A percentile compares a stretch with the other conserved stretches of the same genome.
phyloP scores from a whole-genome alignment of 2,329 filamentous ascomycete species.

The Colletotrichum agaves region DNA sequence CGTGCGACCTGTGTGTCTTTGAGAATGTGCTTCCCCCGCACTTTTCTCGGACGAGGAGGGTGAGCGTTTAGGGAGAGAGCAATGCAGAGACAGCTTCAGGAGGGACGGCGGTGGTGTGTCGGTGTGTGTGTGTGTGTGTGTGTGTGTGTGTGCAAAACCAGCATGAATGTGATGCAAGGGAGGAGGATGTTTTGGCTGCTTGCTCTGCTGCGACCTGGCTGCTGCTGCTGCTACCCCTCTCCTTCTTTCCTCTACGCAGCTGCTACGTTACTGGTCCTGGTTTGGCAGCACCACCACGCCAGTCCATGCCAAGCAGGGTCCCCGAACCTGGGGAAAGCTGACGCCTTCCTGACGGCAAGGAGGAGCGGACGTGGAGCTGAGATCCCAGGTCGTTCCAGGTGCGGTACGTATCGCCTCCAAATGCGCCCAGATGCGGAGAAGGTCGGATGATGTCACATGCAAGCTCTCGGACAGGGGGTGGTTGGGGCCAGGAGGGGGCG shows the following conservation, averaged over 20 bases:
- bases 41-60: conserved; percentile 2
- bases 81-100: conserved; percentile 34
- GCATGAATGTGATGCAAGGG: conserved; percentile 32
- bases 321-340: conserved; percentile 36
- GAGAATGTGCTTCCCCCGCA: conserved; percentile 30
- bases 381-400: conserved; percentile 6
- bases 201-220: not conserved
- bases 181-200: conserved; percentile 19
- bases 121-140: conserved; percentile 12
- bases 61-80: conserved; percentile 9
- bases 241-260: not conserved
- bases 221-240: conserved; percentile 5
- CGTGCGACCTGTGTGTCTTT: conserved; percentile 30
- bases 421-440: conserved; percentile 37
- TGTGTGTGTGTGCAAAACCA: conserved; percentile 29
- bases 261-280: conserved; percentile 20
- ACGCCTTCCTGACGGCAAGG: conserved; percentile 20
- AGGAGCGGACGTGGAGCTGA: conserved; percentile 17
- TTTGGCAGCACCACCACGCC: conserved; percentile 31
- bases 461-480: conserved; percentile 12
- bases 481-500: not conserved
- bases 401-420: conserved; percentile 33
- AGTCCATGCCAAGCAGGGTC: conserved; percentile 16
- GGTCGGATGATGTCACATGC: conserved; percentile 37
- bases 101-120: conserved; percentile 18